Evolutionary conservation across 768 basidiomycete genomes (phyloP).

Genomic region (Amanita subjunquillea): DNA sequence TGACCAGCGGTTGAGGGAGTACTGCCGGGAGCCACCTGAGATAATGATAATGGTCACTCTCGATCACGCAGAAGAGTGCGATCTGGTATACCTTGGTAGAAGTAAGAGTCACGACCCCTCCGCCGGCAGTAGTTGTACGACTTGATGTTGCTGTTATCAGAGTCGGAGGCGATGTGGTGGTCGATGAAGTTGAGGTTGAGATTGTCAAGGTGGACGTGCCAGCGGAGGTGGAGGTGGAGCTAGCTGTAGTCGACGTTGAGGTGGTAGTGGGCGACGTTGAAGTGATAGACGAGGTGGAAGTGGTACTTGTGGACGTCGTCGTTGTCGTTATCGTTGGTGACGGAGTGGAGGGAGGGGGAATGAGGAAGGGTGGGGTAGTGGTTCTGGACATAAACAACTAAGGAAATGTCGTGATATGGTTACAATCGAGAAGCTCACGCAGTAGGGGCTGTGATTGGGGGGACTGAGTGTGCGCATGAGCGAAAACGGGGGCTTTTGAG

Average conservation of each 20-base stretch:
- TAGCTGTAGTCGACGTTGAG: conserved; percentile 6
- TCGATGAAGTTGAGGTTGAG: conserved; percentile 3
- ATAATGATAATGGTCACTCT: background rate
- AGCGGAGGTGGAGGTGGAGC: conserved; percentile 1
- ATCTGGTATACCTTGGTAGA: conserved; percentile 6
- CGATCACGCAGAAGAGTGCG: background rate
- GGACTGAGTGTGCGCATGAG: background rate
- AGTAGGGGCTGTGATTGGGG: background rate
- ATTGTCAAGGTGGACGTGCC: background rate
- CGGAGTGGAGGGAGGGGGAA: conserved; percentile 1
- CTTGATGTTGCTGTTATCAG: conserved; percentile 21
- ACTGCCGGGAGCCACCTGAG: conserved; percentile 6
- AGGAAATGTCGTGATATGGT: background rate
- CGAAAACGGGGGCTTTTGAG: background rate
- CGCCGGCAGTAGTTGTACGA: background rate
- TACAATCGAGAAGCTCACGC: background rate
- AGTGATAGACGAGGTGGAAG: conserved; percentile 4
- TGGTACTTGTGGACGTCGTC: background rate
- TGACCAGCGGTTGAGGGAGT: background rate
- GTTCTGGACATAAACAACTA: background rate
- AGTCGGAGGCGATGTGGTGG: background rate
- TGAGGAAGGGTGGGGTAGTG: background rate
- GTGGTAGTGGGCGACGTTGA: conserved; percentile 5
- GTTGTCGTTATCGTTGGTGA: conserved; percentile 4
- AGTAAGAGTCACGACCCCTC: conserved; percentile 12